Evolutionary conservation across 2,329 filamentous ascomycete genomes (phyloP), one percentile per base, ranked within the genome.

Genomic region (Trichophyton rubrum): DNA sequence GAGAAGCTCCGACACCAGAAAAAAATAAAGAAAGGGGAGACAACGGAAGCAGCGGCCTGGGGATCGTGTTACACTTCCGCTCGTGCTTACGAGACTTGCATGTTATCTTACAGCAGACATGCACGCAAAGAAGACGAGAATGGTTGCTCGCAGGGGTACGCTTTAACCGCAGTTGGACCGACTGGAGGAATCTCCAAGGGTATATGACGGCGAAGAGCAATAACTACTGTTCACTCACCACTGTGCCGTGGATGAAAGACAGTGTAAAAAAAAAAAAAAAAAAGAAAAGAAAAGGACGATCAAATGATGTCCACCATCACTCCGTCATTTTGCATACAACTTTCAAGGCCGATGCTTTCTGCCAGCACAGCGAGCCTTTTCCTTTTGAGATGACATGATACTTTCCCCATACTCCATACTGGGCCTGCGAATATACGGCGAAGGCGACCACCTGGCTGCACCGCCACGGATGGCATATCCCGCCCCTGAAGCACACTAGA

Each of bases 401-500:
- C 40, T 43, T 17, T 15, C 15, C n/a, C 15, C 40, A 43, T n/a
- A 43, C 40, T 43, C 40, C 40, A 17, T 53, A 53, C 22, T 3
- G 2, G 22, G 20, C 17, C 20, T 22, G 51, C 17, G 27, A 7
- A 9, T 35, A 17, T 35, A 30, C 47, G 11, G 51, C 11, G 15
- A 38, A 3, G n/a, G 38, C 24, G 22, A 27, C 24, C 24, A 55
- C 27, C 51, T 55, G 49, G 51, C 27, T 55, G 51, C 30, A 55
- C 51, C 51, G 51, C 51, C 51, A 55, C 51, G 51, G 51, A 55
- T 55, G 3, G 27, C 27, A 35, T 17, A n/a, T 55, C 27, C 51
- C 51, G 51, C 51, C 51, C 51, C 51, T 55, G 51, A 55, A 55
- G 51, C 51, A 55, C 51, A 33, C 30, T 55, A 43, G 55, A 57